A percentile compares a stretch with the other conserved stretches of the same genome.
Conservation (phyloP, 1,284 basidiomycete species). For the Agaricales sp. region DNA sequence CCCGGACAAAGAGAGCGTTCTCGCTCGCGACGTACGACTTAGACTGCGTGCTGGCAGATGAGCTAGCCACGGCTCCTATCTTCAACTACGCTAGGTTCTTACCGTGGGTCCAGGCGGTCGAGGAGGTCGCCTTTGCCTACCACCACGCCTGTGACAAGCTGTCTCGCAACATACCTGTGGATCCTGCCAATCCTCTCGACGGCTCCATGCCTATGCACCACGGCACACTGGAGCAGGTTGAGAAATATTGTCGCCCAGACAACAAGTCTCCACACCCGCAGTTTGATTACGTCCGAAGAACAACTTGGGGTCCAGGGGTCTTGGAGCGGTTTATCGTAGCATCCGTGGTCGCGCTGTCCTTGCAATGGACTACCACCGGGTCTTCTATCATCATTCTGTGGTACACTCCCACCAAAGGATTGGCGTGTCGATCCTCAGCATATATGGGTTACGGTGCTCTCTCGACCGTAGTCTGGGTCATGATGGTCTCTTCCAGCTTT, state of each 20-base stretch:
- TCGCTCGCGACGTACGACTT: neutral
- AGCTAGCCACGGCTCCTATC: conserved; percentile 16
- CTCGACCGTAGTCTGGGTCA: conserved; percentile 25
- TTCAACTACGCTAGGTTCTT: conserved; percentile 22
- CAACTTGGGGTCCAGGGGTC: conserved; percentile 19
- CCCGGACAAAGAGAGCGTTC: conserved; percentile 4
- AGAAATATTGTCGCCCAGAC: conserved; percentile 14
- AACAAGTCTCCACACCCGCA: neutral
- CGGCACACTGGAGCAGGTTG: conserved; percentile 18
- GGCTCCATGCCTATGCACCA: conserved; percentile 10
- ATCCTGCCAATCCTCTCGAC: conserved; percentile 6
- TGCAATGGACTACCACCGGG: conserved; percentile 30
- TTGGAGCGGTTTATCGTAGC: conserved; percentile 23
- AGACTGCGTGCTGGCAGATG: conserved; percentile 11
- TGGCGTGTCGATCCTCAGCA: conserved; percentile 29
- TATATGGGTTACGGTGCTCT: conserved; percentile 26
- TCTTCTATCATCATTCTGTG: conserved; percentile 23
- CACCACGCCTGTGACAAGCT: conserved; percentile 8
- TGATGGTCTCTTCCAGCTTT: conserved; percentile 26
- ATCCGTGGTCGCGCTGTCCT: conserved; percentile 19
- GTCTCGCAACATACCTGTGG: conserved; percentile 9
- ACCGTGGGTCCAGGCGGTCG: conserved; percentile 16
- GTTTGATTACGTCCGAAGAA: neutral
- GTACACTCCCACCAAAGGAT: conserved; percentile 26
- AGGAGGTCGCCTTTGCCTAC: conserved; percentile 13